Conservation (phyloP, 768 basidiomycete species). For the Suillus occidentalis region DNA sequence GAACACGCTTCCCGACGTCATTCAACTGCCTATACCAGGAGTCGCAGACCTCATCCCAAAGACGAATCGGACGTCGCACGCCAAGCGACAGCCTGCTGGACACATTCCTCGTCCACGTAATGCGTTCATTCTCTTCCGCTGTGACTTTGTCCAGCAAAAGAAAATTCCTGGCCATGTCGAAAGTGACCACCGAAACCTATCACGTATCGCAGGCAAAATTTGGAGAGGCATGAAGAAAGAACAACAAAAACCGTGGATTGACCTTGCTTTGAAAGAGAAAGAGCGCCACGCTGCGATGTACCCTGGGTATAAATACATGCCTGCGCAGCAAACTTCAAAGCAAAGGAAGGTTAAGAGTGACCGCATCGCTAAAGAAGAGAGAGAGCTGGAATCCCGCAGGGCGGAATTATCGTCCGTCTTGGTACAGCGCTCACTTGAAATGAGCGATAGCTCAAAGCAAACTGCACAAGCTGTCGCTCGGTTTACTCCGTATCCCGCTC, state of each 20-base stretch:
- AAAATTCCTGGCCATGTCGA: slow-evolving; percentile 55
- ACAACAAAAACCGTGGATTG: slow-evolving; percentile 50
- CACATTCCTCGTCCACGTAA: slow-evolving; percentile 76
- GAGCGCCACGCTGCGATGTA: slow-evolving; percentile 38
- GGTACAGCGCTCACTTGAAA: background rate
- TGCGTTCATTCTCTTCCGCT: slow-evolving; percentile 80
- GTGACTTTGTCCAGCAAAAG: slow-evolving; percentile 66
- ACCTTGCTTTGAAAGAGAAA: slow-evolving; percentile 51
- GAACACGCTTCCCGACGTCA: background rate
- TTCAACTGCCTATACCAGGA: slow-evolving; percentile 10
- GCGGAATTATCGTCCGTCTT: background rate
- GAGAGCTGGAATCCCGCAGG: slow-evolving; percentile 13
- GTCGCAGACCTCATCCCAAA: slow-evolving; percentile 10
- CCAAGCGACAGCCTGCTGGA: slow-evolving; percentile 45
- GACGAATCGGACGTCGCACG: slow-evolving; percentile 44
- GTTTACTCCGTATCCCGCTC: slow-evolving; percentile 24
- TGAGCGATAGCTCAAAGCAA: background rate
- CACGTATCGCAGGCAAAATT: slow-evolving; percentile 61
- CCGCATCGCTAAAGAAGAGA: slow-evolving; percentile 6
- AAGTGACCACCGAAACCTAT: slow-evolving; percentile 67
- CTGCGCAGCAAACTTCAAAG: slow-evolving; percentile 21
- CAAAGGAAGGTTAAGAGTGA: slow-evolving; percentile 19
- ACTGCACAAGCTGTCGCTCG: slow-evolving; percentile 17
- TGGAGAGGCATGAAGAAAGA: slow-evolving; percentile 57
- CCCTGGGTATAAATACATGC: slow-evolving; percentile 46